These are phyloP conservation scores for Tricholoma saponaceum DNA, from an alignment of 768 basidiomycete species.

Conservation along the genomic window DNA sequence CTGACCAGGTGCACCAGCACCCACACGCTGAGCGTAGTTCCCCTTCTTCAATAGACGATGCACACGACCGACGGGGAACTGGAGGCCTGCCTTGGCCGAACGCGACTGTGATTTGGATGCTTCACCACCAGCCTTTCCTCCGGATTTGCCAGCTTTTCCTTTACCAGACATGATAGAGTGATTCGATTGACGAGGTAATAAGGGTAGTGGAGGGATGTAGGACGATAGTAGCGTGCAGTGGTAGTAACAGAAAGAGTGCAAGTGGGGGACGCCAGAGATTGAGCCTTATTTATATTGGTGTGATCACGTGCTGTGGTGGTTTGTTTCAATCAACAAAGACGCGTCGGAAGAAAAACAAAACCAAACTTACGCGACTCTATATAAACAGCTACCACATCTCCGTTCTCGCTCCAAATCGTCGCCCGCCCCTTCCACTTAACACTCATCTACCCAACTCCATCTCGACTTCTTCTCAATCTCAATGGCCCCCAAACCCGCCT, in stretches of 20 bases:
- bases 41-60: constrained; percentile 86
- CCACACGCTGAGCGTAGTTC: constrained; percentile 85
- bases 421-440: constrained; percentile 28
- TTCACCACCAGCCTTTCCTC: constrained; percentile 47
- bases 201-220: constrained; percentile 11
- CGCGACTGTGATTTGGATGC: constrained; percentile 59
- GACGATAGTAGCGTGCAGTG: constrained; percentile 1
- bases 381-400: constrained; percentile 26
- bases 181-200: constrained; percentile 12
- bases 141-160: constrained; percentile 42
- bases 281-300: constrained; percentile 32
- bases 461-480: constrained; percentile 16
- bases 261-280: background rate
- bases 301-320: constrained; percentile 13
- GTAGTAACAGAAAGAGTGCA: constrained; percentile 14
- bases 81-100: constrained; percentile 70
- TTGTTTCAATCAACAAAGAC: constrained; percentile 31
- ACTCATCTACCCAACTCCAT: background rate
- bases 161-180: constrained; percentile 43
- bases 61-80: constrained; percentile 91
- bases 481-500: constrained; percentile 82
- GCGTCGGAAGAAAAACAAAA: constrained; percentile 37
- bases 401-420: constrained; percentile 20
- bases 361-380: constrained; percentile 43
- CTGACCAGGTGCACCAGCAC: constrained; percentile 82